A percentile compares a stretch with the other conserved stretches of the same genome.
phyloP scores from a whole-genome alignment of 1,284 basidiomycete genomes.

The Cystobasidiaceae sp. region DNA sequence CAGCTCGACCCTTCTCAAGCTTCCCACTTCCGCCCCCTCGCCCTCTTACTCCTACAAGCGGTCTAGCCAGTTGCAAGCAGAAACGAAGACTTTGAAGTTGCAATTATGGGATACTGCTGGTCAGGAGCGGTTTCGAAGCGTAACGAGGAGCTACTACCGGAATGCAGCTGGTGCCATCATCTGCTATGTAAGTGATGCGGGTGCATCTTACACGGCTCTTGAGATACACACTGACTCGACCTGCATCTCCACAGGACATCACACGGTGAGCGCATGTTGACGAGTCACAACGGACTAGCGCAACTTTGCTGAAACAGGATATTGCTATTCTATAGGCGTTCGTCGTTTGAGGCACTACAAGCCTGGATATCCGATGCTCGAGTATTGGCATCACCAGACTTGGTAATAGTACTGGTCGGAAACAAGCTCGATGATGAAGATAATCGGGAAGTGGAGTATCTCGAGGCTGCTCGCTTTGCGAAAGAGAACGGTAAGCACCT shows the following conservation, averaged over 20 bases:
- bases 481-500: slow-evolving; percentile 68
- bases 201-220: neutral
- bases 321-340: slow-evolving; percentile 36
- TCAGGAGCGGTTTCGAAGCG: slow-evolving; percentile 93
- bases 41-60: slow-evolving; percentile 19
- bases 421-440: slow-evolving; percentile 93
- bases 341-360: slow-evolving; percentile 44
- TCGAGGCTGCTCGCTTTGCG: slow-evolving; percentile 90
- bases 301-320: no score
- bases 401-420: slow-evolving; percentile 86
- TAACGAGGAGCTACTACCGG: slow-evolving; percentile 93
- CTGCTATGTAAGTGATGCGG: slow-evolving; percentile 51
- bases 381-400: slow-evolving; percentile 75
- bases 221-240: neutral
- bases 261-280: slow-evolving; percentile 27
- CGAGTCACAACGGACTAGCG: no score
- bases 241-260: slow-evolving; percentile 13
- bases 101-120: slow-evolving; percentile 97
- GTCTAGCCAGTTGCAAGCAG: slow-evolving; percentile 10
- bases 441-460: slow-evolving; percentile 78
- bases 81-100: slow-evolving; percentile 41
- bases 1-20: slow-evolving; percentile 41
- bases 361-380: slow-evolving; percentile 88
- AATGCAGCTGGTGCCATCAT: slow-evolving; percentile 78
- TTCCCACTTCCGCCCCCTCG: slow-evolving; percentile 30